Percentiles rank a stretch among this genome's conserved stretches.
Conservation (phyloP, 371 early-diverging fungal species). For the Mucor plumbeus region DNA sequence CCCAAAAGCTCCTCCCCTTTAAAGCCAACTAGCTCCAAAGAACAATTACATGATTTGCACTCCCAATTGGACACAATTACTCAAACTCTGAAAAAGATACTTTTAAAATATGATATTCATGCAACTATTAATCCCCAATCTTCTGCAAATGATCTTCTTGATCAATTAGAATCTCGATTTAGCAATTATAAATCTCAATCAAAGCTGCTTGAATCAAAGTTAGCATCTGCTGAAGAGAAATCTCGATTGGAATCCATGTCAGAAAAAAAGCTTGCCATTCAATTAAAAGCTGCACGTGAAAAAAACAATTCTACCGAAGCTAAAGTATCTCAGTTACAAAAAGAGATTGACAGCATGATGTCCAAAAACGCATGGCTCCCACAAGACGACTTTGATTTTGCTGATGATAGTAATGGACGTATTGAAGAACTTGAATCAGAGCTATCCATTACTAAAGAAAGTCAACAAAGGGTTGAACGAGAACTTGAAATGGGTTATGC, state of each 20-base stretch:
- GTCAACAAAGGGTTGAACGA: background rate
- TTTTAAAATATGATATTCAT: constrained; percentile 13
- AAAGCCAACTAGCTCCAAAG: background rate
- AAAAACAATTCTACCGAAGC: constrained; percentile 34
- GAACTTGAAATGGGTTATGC: constrained; percentile 23
- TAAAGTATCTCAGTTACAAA: background rate
- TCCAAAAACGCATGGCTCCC: constrained; percentile 3
- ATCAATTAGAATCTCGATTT: constrained; percentile 33
- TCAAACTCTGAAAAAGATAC: constrained; percentile 7
- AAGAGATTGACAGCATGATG: constrained; percentile 12
- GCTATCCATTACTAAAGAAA: constrained; percentile 10
- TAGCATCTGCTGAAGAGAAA: constrained; percentile 28
- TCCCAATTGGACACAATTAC: constrained; percentile 19
- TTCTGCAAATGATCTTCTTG: constrained; percentile 11
- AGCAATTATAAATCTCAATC: constrained; percentile 25
- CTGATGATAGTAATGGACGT: constrained; percentile 10
- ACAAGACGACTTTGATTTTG: constrained; percentile 11
- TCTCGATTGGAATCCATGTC: constrained; percentile 30
- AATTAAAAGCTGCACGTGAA: constrained; percentile 37
- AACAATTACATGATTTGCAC: background rate
- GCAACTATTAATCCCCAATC: background rate
- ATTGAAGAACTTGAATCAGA: constrained; percentile 16
- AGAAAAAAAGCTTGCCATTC: constrained; percentile 38
- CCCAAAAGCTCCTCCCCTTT: background rate
- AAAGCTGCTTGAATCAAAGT: constrained; percentile 25